These are phyloP conservation scores for Ophiostoma novo-ulmi DNA, from an alignment of 2,329 filamentous ascomycete genomes.

Conservation along the genomic window DNA sequence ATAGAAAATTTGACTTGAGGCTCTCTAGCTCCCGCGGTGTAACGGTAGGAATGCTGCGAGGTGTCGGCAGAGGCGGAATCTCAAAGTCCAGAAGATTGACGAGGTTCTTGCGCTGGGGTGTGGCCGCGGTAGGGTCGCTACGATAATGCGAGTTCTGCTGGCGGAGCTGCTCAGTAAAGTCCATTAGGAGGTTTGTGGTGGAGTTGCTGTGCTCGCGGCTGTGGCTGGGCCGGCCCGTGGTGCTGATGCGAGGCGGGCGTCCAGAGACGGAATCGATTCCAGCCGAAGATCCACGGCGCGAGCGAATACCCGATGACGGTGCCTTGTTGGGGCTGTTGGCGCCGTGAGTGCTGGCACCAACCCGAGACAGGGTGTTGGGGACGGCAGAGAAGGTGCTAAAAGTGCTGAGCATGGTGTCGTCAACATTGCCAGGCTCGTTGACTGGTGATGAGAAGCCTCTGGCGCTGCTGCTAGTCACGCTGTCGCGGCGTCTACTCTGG, in stretches of 20 bases:
- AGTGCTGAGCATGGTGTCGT: constrained; percentile 72
- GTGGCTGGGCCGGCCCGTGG: constrained; percentile 34
- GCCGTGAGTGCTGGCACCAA: constrained; percentile 12
- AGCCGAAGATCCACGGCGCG: constrained; percentile 3
- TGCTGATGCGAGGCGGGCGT: constrained; percentile 13
- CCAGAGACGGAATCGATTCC: background rate
- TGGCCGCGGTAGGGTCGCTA: constrained; percentile 29
- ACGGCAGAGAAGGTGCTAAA: constrained; percentile 88
- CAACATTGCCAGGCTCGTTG: constrained; percentile 47
- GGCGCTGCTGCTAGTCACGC: background rate
- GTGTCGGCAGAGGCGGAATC: constrained; percentile 87
- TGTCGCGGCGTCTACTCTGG: constrained; percentile 6
- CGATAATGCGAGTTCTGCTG: constrained; percentile 39
- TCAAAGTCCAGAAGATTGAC: constrained; percentile 82
- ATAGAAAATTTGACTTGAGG: constrained; percentile 83
- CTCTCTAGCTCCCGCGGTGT: constrained; percentile 89
- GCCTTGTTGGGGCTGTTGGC: constrained; percentile 60
- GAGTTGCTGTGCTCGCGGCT: constrained; percentile 52
- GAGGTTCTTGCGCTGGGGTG: constrained; percentile 49
- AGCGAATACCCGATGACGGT: constrained; percentile 27
- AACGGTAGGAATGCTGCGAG: constrained; percentile 82
- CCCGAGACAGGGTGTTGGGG: constrained; percentile 51
- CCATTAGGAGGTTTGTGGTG: constrained; percentile 73
- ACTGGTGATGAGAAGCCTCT: constrained; percentile 25
- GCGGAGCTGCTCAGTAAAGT: constrained; percentile 74